Percentiles rank a stretch among this genome's conserved stretches.
These are phyloP conservation scores for Phaeosphaeria sp. DNA, from an alignment of 2,329 filamentous ascomycete genomes.

Conservation along the genomic window DNA sequence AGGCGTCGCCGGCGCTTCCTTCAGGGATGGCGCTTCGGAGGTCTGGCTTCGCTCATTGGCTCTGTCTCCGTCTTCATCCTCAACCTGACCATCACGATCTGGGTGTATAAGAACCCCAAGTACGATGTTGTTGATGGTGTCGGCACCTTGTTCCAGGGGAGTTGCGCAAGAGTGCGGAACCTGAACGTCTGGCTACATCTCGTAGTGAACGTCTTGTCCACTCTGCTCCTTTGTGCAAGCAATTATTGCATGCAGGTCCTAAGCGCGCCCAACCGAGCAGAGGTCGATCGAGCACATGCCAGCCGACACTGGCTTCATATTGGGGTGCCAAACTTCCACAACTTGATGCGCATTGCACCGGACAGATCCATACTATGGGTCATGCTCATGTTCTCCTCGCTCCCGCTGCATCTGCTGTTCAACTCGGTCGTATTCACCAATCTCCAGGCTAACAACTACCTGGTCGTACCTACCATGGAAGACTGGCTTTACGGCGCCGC, in stretches of 20 bases:
- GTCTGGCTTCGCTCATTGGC: conserved; percentile 10
- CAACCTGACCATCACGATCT: conserved; percentile 11
- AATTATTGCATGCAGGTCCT: conserved; percentile 40
- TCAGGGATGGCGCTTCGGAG: conserved; percentile 13
- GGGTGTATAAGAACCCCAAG: conserved; percentile 1
- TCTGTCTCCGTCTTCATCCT: conserved; percentile 6
- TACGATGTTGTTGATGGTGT: neutral
- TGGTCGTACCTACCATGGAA: conserved; percentile 13
- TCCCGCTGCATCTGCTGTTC: conserved; percentile 26
- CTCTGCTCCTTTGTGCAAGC: conserved; percentile 28
- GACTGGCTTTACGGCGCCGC: conserved; percentile 14
- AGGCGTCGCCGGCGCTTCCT: neutral
- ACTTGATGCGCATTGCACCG: conserved; percentile 27
- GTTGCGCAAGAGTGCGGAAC: conserved; percentile 5
- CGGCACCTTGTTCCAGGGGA: conserved; percentile 5
- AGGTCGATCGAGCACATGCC: conserved; percentile 29
- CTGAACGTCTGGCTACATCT: conserved; percentile 49
- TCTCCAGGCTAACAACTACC: conserved; percentile 23
- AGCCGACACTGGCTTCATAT: conserved; percentile 48
- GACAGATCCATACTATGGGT: conserved; percentile 8
- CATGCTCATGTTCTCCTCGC: conserved; percentile 10
- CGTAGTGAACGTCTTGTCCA: conserved; percentile 56
- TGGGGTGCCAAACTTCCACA: conserved; percentile 53
- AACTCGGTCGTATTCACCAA: conserved; percentile 25
- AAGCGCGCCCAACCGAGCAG: conserved; percentile 25